A percentile compares a stretch with the other conserved stretches of the same genome.
phyloP scores from a whole-genome alignment of 78 protist species.

The Protostelium mycophagum region DNA sequence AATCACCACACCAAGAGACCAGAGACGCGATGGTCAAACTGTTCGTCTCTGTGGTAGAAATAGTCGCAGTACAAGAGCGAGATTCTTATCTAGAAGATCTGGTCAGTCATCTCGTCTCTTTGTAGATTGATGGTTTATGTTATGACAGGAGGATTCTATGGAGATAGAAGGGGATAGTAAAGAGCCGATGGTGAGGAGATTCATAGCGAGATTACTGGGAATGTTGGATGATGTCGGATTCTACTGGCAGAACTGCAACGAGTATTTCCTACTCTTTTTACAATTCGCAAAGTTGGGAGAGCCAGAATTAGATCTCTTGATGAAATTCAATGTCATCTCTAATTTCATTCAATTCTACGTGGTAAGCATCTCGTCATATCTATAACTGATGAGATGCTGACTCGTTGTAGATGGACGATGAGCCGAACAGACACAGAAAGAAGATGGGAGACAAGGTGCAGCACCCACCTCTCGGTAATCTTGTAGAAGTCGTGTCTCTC shows the following conservation, averaged over 20 bases:
- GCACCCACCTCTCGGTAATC: background rate
- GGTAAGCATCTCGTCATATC: too few species aligned
- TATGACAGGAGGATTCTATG: constrained; percentile 2
- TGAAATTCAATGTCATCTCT: constrained; percentile 15
- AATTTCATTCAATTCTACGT: constrained; percentile 36
- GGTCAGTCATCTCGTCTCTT: too few species aligned
- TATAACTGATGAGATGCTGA: too few species aligned
- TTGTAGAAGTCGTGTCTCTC: background rate
- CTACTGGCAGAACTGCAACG: constrained; percentile 30
- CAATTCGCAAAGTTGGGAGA: constrained; percentile 31
- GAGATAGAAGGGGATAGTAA: background rate
- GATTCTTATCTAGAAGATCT: too few species aligned
- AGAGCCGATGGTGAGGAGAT: constrained; percentile 5
- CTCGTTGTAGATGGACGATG: background rate
- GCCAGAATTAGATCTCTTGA: constrained; percentile 13
- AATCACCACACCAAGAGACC: constrained; percentile 29
- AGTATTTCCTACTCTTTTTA: constrained; percentile 33
- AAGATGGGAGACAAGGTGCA: background rate
- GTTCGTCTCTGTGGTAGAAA: constrained; percentile 10
- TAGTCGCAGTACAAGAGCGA: constrained; percentile 14
- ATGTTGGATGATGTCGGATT: constrained; percentile 11
- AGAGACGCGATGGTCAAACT: constrained; percentile 20
- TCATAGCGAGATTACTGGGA: constrained; percentile 29
- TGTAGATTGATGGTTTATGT: constrained; percentile 9
- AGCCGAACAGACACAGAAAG: background rate